Percentiles rank a stretch among this genome's conserved stretches.
Conservation (phyloP, 148 eudicot genomes). For the Rhododendron vialii region DNA sequence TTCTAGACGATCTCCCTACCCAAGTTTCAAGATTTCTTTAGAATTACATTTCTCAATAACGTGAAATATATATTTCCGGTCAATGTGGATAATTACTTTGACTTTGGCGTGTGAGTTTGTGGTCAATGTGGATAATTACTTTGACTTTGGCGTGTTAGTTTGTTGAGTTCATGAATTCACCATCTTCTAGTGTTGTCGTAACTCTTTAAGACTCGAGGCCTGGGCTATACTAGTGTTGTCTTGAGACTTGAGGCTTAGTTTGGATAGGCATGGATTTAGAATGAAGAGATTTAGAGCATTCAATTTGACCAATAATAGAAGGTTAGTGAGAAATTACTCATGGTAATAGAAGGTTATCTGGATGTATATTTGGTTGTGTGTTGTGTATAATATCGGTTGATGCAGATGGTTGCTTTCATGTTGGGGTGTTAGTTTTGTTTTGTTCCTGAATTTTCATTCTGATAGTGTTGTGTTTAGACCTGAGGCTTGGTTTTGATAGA, state of each 20-base stretch:
- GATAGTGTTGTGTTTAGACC: not conserved
- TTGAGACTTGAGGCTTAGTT: not conserved
- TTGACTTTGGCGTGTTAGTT: not conserved
- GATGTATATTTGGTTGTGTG: not conserved
- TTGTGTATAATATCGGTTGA: not conserved
- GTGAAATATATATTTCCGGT: too few species aligned
- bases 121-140: too few species aligned
- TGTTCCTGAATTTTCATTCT: too few species aligned
- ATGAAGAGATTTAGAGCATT: not conserved
- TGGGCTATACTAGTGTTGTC: not conserved
- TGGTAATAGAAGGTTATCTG: not conserved
- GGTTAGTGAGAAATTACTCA: too few species aligned
- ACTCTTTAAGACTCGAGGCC: not conserved
- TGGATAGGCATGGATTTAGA: not conserved
- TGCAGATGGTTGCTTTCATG: not conserved
- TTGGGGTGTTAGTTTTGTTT: not conserved
- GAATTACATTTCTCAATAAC: too few species aligned
- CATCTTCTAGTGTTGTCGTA: not conserved
- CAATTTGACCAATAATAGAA: not conserved
- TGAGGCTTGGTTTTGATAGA: not conserved
- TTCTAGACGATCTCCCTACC: too few species aligned
- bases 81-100: not conserved
- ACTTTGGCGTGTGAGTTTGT: not conserved
- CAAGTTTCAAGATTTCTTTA: too few species aligned
- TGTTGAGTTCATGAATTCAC: not conserved